Conservation (phyloP, 345 rosid genomes). For the Linum usitatissimum region DNA sequence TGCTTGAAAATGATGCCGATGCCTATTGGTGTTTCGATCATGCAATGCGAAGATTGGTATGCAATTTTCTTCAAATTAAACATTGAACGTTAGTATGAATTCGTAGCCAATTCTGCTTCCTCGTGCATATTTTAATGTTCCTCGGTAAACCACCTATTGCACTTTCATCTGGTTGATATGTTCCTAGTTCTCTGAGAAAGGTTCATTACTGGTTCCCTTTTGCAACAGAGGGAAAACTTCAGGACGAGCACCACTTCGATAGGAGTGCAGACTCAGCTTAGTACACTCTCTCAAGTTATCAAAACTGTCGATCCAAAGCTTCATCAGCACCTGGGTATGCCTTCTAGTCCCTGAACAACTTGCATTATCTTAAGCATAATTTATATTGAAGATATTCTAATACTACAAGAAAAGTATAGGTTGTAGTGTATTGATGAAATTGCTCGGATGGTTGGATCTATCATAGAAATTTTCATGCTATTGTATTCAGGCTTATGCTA, state of each 20-base stretch:
- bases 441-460: no score
- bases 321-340: constrained; percentile 82
- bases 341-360: neutral
- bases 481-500: neutral
- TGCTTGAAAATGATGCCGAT: constrained; percentile 84
- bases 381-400: neutral
- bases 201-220: constrained; percentile 9
- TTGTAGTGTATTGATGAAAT: no score
- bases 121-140: no score
- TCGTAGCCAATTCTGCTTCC: neutral
- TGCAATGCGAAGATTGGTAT: constrained; percentile 82
- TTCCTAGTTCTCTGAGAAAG: no score
- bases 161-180: no score
- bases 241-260: constrained; percentile 57
- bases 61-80: neutral
- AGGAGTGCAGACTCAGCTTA: constrained; percentile 86
- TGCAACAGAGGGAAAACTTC: constrained; percentile 76
- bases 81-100: neutral
- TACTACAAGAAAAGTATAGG: neutral
- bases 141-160: no score
- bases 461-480: no score
- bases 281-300: constrained; percentile 72
- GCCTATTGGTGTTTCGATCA: constrained; percentile 96
- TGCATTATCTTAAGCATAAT: neutral
- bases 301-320: constrained; percentile 81